Conservation (phyloP, 306 rosid species). For the Arachis hypogaea region DNA sequence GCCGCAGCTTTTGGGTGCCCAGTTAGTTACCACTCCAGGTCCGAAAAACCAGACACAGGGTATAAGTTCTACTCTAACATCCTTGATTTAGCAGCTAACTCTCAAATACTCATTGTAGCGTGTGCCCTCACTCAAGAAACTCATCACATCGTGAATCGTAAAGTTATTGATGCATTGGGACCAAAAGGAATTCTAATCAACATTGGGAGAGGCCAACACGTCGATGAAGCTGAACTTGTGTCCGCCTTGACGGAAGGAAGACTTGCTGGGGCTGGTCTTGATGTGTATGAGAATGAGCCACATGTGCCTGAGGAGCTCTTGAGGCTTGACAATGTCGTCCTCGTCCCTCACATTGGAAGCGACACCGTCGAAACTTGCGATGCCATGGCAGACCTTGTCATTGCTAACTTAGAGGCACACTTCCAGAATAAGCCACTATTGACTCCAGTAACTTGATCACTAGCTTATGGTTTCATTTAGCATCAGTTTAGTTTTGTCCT, state of each 20-base stretch:
- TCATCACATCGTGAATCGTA: constrained; percentile 58
- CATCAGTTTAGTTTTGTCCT: neutral
- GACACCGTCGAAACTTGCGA: constrained; percentile 65
- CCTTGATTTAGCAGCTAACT: constrained; percentile 57
- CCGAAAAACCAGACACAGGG: constrained; percentile 50
- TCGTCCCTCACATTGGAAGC: constrained; percentile 66
- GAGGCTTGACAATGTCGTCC: constrained; percentile 62
- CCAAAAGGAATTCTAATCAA: constrained; percentile 69
- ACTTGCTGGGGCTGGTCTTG: constrained; percentile 74
- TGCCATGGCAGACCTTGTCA: constrained; percentile 70
- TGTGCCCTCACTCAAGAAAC: constrained; percentile 65
- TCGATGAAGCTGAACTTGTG: constrained; percentile 61
- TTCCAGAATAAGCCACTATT: constrained; percentile 56
- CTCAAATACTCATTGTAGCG: constrained; percentile 57
- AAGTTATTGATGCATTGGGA: constrained; percentile 67
- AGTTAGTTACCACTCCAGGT: constrained; percentile 58
- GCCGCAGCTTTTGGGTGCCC: constrained; percentile 64
- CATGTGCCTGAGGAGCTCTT: constrained; percentile 55
- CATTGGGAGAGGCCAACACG: constrained; percentile 61
- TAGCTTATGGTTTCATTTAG: neutral
- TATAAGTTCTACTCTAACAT: constrained; percentile 57
- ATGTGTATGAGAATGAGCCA: constrained; percentile 76
- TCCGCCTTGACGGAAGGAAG: constrained; percentile 62
- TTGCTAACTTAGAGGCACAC: constrained; percentile 65
- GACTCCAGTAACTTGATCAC: constrained; percentile 51